Evolutionary conservation across 352 stramenopile genomes (phyloP).

Genomic region (Globisporangium alternatum): DNA sequence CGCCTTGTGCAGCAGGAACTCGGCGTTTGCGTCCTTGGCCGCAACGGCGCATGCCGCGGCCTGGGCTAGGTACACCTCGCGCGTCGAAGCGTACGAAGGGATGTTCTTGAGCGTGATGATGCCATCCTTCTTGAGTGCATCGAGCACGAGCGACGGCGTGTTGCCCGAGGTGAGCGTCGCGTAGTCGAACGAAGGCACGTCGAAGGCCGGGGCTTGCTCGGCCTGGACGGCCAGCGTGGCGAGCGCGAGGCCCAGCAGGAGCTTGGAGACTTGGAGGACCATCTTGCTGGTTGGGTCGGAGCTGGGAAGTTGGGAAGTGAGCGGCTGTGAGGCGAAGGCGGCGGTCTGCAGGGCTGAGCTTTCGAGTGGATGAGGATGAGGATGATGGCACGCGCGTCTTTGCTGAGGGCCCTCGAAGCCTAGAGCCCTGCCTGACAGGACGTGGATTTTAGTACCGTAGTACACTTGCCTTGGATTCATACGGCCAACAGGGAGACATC

Average conservation of each 20-base stretch:
- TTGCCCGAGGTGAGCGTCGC: slow-evolving; percentile 27
- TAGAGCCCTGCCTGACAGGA: too few relatives aligned
- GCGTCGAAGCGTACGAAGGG: slow-evolving; percentile 38
- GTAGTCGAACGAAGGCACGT: slow-evolving; percentile 59
- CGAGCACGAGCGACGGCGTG: slow-evolving; percentile 38
- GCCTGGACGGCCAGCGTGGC: slow-evolving; percentile 4
- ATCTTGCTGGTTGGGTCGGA: background rate
- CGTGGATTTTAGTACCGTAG: too few relatives aligned
- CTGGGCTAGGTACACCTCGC: slow-evolving; percentile 41
- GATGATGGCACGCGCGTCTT: too few relatives aligned
- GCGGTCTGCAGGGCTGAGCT: background rate
- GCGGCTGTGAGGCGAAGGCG: background rate
- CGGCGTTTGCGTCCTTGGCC: slow-evolving; percentile 18
- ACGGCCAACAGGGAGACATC: background rate
- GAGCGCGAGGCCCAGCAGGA: slow-evolving; percentile 13
- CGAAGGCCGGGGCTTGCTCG: slow-evolving; percentile 28
- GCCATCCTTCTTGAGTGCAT: slow-evolving; percentile 56
- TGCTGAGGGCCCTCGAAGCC: too few relatives aligned
- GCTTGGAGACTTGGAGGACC: slow-evolving; percentile 15
- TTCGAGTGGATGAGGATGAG: background rate
- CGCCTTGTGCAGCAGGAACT: slow-evolving; percentile 56
- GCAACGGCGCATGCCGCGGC: slow-evolving; percentile 49
- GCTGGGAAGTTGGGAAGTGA: slow-evolving; percentile 5
- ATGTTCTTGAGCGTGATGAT: slow-evolving; percentile 72
- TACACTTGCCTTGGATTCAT: too few relatives aligned